These are phyloP conservation scores for Talaromyces sp. DNA, from an alignment of 2,329 filamentous ascomycete genomes.

Conservation along the genomic window DNA sequence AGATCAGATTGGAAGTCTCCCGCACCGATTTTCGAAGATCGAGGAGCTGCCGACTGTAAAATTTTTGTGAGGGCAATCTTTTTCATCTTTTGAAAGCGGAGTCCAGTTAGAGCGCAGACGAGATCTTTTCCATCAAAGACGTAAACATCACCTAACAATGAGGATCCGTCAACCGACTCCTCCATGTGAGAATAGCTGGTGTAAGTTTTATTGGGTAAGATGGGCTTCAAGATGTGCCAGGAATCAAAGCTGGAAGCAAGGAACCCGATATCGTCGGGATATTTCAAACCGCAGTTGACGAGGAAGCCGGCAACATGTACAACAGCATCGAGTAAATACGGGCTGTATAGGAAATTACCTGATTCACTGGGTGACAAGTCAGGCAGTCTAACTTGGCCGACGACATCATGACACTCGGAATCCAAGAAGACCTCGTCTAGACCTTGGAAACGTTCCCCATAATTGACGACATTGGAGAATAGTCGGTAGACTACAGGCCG, in stretches of 20 bases:
- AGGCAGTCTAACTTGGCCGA: slow-evolving; percentile 15
- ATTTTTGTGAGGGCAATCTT: neutral
- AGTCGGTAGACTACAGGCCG: slow-evolving; percentile 20
- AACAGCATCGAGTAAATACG: slow-evolving; percentile 17
- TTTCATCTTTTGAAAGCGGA: slow-evolving; percentile 12
- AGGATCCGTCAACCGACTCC: slow-evolving; percentile 17
- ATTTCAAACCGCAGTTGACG: slow-evolving; percentile 17
- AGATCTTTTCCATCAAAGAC: slow-evolving; percentile 32
- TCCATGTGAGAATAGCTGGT: slow-evolving; percentile 30
- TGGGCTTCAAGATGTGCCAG: slow-evolving; percentile 29
- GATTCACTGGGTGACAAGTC: neutral
- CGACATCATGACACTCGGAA: slow-evolving; percentile 16
- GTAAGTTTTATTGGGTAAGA: slow-evolving; percentile 17
- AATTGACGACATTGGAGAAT: slow-evolving; percentile 21
- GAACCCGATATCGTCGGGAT: slow-evolving; percentile 1
- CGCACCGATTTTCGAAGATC: neutral
- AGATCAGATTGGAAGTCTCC: neutral
- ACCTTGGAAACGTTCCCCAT: slow-evolving; percentile 18
- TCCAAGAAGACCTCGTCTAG: slow-evolving; percentile 22
- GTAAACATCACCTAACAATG: slow-evolving; percentile 51
- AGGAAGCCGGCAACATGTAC: slow-evolving; percentile 24
- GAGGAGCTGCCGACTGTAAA: neutral
- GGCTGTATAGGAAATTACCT: slow-evolving; percentile 13
- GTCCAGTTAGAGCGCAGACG: neutral
- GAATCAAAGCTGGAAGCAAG: neutral